Conservation (phyloP, 805 yeast species). For the Starmerella floris region DNA sequence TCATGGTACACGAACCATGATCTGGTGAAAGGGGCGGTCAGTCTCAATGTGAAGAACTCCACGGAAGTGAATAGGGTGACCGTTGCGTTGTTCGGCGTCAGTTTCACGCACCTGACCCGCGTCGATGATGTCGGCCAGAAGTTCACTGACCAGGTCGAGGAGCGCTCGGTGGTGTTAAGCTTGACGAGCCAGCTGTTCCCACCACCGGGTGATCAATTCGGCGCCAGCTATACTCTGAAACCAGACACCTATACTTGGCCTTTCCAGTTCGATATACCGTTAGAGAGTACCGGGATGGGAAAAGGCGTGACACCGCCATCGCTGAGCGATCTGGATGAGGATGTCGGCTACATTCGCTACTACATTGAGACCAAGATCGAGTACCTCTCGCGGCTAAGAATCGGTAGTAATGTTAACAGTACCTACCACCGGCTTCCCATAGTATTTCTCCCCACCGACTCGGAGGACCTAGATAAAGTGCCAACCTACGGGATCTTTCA, state of each 20-base stretch:
- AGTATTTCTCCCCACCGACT: conserved; percentile 36
- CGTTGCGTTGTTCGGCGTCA: conserved; percentile 49
- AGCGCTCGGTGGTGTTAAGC: conserved; percentile 24
- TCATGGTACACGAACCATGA: conserved; percentile 20
- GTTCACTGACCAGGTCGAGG: conserved; percentile 18
- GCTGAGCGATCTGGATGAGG: conserved; percentile 15
- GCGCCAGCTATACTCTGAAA: conserved; percentile 25
- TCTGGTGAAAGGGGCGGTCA: conserved; percentile 9
- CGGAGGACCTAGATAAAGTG: conserved; percentile 9
- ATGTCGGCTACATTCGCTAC: conserved; percentile 13
- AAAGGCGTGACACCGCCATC: conserved; percentile 13
- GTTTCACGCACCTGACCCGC: conserved; percentile 44
- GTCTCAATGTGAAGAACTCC: conserved; percentile 6
- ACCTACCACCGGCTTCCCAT: conserved; percentile 19
- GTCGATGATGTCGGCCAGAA: conserved; percentile 19
- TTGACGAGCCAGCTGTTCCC: conserved; percentile 28
- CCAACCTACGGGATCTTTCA: conserved; percentile 18
- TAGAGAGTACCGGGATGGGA: conserved; percentile 1
- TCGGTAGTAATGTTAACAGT: neutral
- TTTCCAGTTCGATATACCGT: conserved; percentile 27
- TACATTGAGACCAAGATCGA: conserved; percentile 5
- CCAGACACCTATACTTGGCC: conserved; percentile 28
- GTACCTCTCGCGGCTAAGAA: neutral
- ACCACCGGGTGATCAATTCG: conserved; percentile 21
- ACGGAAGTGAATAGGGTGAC: conserved; percentile 30